phyloP scores from a whole-genome alignment of 495 filamentous ascomycete species.

The Penicillium desertorum region DNA sequence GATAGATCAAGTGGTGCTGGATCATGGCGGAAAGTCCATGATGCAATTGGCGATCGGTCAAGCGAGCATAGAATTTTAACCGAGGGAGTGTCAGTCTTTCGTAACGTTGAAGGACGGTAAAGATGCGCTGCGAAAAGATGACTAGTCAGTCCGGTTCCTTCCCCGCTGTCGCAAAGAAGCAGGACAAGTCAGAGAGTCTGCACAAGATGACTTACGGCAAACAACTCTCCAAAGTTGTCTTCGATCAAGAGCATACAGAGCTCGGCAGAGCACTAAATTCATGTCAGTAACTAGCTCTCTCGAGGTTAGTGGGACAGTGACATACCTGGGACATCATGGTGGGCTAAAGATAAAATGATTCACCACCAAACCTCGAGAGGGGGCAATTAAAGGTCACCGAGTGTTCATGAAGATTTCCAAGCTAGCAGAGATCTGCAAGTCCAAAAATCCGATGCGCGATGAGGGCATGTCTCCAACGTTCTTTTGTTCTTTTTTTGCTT shows the following conservation, averaged over 20 bases:
- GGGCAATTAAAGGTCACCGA: conserved; percentile 65
- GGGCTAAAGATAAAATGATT: conserved; percentile 52
- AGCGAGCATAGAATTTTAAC: conserved; percentile 63
- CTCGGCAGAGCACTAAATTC: conserved; percentile 64
- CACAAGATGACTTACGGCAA: conserved; percentile 65
- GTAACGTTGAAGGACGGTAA: conserved; percentile 69
- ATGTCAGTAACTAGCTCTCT: conserved; percentile 18
- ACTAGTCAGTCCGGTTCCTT: conserved; percentile 5
- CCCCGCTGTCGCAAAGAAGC: conserved; percentile 1
- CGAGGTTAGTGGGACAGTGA: conserved; percentile 12
- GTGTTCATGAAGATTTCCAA: conserved; percentile 33
- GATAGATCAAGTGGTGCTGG: conserved; percentile 82
- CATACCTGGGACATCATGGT: conserved; percentile 58
- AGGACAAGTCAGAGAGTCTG: conserved; percentile 5
- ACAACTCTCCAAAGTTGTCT: conserved; percentile 84
- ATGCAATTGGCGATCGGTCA: conserved; percentile 67
- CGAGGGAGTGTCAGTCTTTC: conserved; percentile 72
- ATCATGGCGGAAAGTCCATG: conserved; percentile 80
- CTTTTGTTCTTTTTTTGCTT: conserved; percentile 38
- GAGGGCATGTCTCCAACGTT: conserved; percentile 8
- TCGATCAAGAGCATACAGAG: conserved; percentile 86
- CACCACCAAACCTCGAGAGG: conserved; percentile 66
- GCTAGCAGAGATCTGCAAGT: conserved; percentile 6
- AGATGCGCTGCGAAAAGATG: conserved; percentile 60
- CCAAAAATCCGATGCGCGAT: conserved; percentile 5